phyloP scores from a whole-genome alignment of 768 basidiomycete genomes.

The Podaxis carcinomalis region DNA sequence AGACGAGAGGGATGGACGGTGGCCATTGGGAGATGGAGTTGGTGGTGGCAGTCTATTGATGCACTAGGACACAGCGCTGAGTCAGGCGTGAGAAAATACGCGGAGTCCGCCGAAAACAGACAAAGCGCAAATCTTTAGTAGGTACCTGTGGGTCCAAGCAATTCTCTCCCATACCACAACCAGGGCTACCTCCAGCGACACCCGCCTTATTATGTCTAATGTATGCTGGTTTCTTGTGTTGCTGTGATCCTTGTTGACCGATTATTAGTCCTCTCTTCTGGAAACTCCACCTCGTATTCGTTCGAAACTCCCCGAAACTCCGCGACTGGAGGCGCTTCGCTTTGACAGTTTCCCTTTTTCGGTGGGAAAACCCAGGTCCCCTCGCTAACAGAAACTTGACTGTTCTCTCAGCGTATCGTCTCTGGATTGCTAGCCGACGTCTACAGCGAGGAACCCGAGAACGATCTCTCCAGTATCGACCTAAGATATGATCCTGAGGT shows the following conservation, averaged over 20 bases:
- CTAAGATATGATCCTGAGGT: neutral
- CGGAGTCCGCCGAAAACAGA: neutral
- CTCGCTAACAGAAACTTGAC: neutral
- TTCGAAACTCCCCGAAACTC: neutral
- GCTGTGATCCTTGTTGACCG: neutral
- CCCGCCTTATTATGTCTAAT: neutral
- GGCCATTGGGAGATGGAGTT: constrained; percentile 42
- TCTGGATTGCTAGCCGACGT: neutral
- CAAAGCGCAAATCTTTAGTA: neutral
- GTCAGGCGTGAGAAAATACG: neutral
- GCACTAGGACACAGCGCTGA: neutral
- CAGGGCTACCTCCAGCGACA: constrained; percentile 5
- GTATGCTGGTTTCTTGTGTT: neutral
- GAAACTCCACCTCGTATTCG: neutral
- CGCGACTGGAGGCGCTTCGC: neutral
- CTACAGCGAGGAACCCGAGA: neutral
- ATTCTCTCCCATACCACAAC: neutral
- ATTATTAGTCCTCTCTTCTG: neutral
- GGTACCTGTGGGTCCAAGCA: neutral
- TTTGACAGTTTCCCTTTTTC: constrained; percentile 3
- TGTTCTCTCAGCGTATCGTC: neutral
- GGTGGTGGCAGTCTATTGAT: neutral
- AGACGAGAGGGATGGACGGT: constrained; percentile 72
- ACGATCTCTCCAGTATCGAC: neutral
- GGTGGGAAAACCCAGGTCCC: neutral